These are phyloP conservation scores for Chaetomiaceae sp. DNA, from an alignment of 2,329 filamentous ascomycete species.

Conservation along the genomic window DNA sequence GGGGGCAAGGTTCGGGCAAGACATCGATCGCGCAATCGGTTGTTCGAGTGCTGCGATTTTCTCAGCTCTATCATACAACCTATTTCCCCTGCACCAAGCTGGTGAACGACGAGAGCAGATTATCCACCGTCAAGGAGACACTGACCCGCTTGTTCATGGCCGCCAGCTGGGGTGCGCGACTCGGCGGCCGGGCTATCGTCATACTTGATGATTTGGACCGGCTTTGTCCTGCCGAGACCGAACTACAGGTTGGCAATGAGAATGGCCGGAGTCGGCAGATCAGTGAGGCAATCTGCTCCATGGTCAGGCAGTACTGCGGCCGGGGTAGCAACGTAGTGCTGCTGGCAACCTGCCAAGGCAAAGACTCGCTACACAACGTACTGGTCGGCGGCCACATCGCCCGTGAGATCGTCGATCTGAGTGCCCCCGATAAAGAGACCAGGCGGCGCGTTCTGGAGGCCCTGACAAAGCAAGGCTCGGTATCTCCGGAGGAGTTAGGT, in stretches of 20 bases:
- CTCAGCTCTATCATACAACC: slow-evolving; percentile 71
- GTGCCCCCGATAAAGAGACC: slow-evolving; percentile 88
- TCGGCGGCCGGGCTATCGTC: slow-evolving; percentile 77
- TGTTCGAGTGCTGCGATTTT: slow-evolving; percentile 63
- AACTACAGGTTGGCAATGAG: slow-evolving; percentile 87
- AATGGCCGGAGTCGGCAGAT: slow-evolving; percentile 89
- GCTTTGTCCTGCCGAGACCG: slow-evolving; percentile 87
- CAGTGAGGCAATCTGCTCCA: slow-evolving; percentile 78
- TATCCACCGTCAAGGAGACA: slow-evolving; percentile 86
- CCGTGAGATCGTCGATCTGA: slow-evolving; percentile 81
- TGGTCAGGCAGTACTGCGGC: slow-evolving; percentile 78
- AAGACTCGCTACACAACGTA: slow-evolving; percentile 85
- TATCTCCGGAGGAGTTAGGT: slow-evolving; percentile 34
- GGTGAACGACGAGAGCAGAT: slow-evolving; percentile 82
- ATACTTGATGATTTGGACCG: slow-evolving; percentile 91
- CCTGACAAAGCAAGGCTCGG: slow-evolving; percentile 55
- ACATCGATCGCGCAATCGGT: slow-evolving; percentile 72
- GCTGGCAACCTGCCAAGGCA: slow-evolving; percentile 84
- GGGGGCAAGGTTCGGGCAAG: slow-evolving; percentile 86
- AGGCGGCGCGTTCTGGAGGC: slow-evolving; percentile 77
- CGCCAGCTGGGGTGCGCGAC: slow-evolving; percentile 83
- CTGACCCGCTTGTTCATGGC: slow-evolving; percentile 77
- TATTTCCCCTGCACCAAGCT: slow-evolving; percentile 85
- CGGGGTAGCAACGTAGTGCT: slow-evolving; percentile 76
- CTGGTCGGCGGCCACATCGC: slow-evolving; percentile 89